Evolutionary conservation across 257 asterid genomes (phyloP).

Genomic region (Leptodermis oblonga): DNA sequence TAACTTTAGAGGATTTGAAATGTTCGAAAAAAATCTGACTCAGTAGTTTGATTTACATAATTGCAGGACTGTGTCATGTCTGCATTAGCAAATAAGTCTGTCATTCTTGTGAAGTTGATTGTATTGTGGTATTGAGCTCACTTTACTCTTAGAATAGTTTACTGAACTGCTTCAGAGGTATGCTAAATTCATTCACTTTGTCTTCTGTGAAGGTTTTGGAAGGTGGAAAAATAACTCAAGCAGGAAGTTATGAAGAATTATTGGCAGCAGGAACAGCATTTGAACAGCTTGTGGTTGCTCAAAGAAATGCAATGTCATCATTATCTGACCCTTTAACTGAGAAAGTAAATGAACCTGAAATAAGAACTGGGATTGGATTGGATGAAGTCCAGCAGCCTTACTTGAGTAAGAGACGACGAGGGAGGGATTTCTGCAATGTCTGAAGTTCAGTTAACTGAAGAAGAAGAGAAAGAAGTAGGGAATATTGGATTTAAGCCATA

Average conservation of each 20-base stretch:
- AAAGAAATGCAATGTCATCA: conserved; percentile 35
- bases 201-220: conserved; percentile 50
- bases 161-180: too few relatives aligned
- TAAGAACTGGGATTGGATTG: too few relatives aligned
- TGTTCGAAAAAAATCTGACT: too few relatives aligned
- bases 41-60: not conserved
- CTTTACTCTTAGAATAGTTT: not conserved
- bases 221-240: conserved; percentile 52
- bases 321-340: conserved; percentile 29
- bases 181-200: conserved; percentile 1
- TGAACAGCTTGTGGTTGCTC: conserved; percentile 64
- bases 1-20: too few relatives aligned
- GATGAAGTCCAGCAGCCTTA: too few relatives aligned
- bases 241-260: conserved; percentile 54
- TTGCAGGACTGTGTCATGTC: conserved; percentile 71
- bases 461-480: conserved; percentile 60
- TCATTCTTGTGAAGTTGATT: conserved; percentile 63
- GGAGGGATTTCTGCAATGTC: conserved; percentile 32
- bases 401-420: conserved; percentile 29
- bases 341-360: conserved; percentile 18
- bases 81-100: conserved; percentile 61
- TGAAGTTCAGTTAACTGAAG: conserved; percentile 56
- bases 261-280: conserved; percentile 52
- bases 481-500: conserved; percentile 48
- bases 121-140: conserved; percentile 51